Conservation (phyloP, 2,329 filamentous ascomycete genomes). For the Akanthomyces dipterigenus region DNA sequence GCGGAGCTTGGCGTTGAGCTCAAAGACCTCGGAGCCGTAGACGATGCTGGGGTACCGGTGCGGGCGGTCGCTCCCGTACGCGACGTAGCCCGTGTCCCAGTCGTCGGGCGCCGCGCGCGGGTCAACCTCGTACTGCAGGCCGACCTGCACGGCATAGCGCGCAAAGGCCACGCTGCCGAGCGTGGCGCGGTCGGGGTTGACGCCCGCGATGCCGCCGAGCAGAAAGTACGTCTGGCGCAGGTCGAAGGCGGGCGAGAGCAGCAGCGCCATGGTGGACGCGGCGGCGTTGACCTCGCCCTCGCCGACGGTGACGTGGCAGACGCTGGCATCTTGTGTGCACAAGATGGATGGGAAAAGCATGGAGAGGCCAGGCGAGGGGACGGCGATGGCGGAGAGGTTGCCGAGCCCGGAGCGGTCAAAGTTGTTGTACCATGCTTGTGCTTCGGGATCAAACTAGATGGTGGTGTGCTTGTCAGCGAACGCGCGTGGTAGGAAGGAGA, state of each 20-base stretch:
- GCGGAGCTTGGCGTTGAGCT: constrained; percentile 54
- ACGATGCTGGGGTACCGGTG: constrained; percentile 49
- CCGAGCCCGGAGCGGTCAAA: constrained; percentile 39
- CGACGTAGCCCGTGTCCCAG: constrained; percentile 62
- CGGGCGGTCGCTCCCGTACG: constrained; percentile 51
- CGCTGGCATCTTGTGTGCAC: constrained; percentile 51
- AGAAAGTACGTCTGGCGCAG: constrained; percentile 64
- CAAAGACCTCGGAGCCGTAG: constrained; percentile 66
- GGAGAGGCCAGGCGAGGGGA: constrained; percentile 56
- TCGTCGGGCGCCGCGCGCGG: constrained; percentile 58
- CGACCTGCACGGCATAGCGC: constrained; percentile 65
- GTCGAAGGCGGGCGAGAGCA: constrained; percentile 57
- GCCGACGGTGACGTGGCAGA: constrained; percentile 65
- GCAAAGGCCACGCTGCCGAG: constrained; percentile 61
- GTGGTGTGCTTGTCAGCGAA: not conserved
- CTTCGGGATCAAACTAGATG: constrained; percentile 55
- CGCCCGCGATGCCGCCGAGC: constrained; percentile 65
- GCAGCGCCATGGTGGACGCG: constrained; percentile 54
- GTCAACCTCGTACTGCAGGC: constrained; percentile 70
- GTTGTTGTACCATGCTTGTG: constrained; percentile 53
- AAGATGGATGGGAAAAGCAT: constrained; percentile 58
- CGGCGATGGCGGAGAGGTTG: constrained; percentile 48
- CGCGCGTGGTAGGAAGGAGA: not conserved
- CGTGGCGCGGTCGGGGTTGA: constrained; percentile 62
- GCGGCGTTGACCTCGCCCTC: constrained; percentile 72